These are phyloP conservation scores for Clonostachys byssicola DNA, from an alignment of 2,329 filamentous ascomycete genomes.

Conservation along the genomic window DNA sequence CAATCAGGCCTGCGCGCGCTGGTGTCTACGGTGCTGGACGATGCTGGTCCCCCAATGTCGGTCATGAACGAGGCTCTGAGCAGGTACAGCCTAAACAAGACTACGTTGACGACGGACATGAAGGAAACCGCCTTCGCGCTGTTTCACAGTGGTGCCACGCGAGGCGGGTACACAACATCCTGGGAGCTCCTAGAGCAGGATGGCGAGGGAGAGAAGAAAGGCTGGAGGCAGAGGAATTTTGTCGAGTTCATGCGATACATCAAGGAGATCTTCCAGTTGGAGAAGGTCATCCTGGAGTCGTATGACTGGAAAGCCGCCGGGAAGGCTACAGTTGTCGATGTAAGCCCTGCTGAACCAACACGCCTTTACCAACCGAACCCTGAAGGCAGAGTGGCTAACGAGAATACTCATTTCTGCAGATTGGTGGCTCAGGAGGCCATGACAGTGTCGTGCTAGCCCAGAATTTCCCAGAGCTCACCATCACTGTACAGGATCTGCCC, in stretches of 20 bases:
- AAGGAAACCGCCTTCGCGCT: conserved; percentile 28
- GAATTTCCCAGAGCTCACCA: conserved; percentile 30
- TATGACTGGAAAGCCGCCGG: conserved; percentile 29
- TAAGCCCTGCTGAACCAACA: conserved; percentile 15
- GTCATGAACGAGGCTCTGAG: conserved; percentile 24
- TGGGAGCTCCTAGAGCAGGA: conserved; percentile 35
- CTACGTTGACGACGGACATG: conserved; percentile 22
- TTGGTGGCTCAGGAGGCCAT: conserved; percentile 37
- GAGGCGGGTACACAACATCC: conserved; percentile 20
- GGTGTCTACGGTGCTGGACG: conserved; percentile 28
- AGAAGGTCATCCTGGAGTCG: conserved; percentile 21
- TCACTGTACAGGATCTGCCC: conserved; percentile 40
- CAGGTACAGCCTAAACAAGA: conserved; percentile 20
- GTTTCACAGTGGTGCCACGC: conserved; percentile 16
- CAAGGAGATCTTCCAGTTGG: conserved; percentile 30
- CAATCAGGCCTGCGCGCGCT: conserved; percentile 24
- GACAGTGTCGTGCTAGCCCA: conserved; percentile 33
- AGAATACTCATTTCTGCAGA: conserved; percentile 9
- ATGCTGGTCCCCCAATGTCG: conserved; percentile 27
- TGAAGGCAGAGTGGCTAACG: conserved; percentile 3
- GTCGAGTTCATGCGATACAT: conserved; percentile 32
- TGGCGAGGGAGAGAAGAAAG: conserved; percentile 27
- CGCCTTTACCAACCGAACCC: neutral
- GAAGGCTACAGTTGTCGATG: conserved; percentile 30
- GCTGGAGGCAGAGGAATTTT: conserved; percentile 31